These are phyloP conservation scores for Penicillium sp. DNA, from an alignment of 2,329 filamentous ascomycete genomes.

Conservation along the genomic window DNA sequence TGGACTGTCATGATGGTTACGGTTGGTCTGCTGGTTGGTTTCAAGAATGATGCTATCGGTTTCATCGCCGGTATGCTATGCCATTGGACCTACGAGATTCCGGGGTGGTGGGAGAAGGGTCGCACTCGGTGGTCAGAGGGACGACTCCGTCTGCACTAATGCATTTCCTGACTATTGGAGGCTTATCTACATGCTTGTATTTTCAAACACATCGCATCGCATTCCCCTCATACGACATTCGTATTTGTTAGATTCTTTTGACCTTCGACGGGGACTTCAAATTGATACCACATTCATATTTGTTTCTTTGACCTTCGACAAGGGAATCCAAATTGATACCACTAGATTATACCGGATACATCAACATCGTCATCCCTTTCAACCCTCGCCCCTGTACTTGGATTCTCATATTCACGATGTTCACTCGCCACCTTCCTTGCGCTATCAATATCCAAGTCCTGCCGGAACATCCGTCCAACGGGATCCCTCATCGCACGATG, in stretches of 20 bases:
- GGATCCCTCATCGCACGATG: constrained; percentile 9
- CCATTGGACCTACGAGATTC: constrained; percentile 59
- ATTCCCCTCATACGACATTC: neutral
- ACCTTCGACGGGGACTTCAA: neutral
- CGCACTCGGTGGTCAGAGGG: constrained; percentile 28
- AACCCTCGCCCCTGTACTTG: constrained; percentile 15
- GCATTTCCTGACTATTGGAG: neutral
- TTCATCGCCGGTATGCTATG: constrained; percentile 78
- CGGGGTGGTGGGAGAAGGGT: constrained; percentile 24
- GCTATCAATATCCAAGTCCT: constrained; percentile 13
- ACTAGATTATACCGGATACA: constrained; percentile 9
- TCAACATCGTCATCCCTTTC: constrained; percentile 16
- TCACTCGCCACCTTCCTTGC: constrained; percentile 5
- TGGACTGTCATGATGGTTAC: constrained; percentile 92
- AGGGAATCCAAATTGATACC: neutral
- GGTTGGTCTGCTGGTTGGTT: constrained; percentile 72
- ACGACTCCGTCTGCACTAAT: constrained; percentile 24
- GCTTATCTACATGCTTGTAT: neutral
- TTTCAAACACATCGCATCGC: neutral
- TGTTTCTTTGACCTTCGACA: neutral
- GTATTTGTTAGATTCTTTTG: neutral
- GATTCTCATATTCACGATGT: constrained; percentile 17
- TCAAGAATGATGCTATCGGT: constrained; percentile 83
- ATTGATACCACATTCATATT: neutral
- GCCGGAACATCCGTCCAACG: constrained; percentile 2